phyloP scores from a whole-genome alignment of 305 asterid genomes.

The Solanum hybrid region DNA sequence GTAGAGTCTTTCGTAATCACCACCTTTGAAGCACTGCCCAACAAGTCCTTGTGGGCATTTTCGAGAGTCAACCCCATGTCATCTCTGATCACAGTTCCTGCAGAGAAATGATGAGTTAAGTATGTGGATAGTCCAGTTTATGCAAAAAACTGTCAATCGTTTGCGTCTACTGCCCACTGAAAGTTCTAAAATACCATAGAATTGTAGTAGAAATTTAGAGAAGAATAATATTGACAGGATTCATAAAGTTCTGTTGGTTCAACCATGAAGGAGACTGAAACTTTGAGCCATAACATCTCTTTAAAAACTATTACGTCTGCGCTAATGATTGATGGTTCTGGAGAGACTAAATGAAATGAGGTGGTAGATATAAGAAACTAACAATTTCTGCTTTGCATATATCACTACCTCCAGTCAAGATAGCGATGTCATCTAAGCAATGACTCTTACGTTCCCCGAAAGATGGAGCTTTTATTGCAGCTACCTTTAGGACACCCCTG shows the following conservation, averaged over 20 bases:
- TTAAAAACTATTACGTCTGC: background rate
- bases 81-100: slow-evolving; percentile 75
- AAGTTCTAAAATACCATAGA: background rate
- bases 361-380: background rate
- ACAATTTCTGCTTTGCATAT: background rate
- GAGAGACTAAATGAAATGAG: background rate
- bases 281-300: background rate
- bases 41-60: slow-evolving; percentile 40
- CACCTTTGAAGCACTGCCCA: slow-evolving; percentile 70
- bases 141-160: background rate
- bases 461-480: slow-evolving; percentile 71
- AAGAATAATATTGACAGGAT: background rate
- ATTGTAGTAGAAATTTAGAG: background rate
- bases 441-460: slow-evolving; percentile 76
- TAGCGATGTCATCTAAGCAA: slow-evolving; percentile 58
- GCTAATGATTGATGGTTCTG: background rate
- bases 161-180: background rate
- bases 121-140: background rate
- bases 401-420: slow-evolving; percentile 66
- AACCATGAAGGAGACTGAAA: background rate
- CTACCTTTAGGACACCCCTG: slow-evolving; percentile 57
- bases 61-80: slow-evolving; percentile 63
- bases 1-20: slow-evolving; percentile 65
- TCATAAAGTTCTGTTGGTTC: background rate
- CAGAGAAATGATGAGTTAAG: background rate